phyloP scores from a whole-genome alignment of 1,139 yeast genomes.

The Zygoascus meyerae region DNA sequence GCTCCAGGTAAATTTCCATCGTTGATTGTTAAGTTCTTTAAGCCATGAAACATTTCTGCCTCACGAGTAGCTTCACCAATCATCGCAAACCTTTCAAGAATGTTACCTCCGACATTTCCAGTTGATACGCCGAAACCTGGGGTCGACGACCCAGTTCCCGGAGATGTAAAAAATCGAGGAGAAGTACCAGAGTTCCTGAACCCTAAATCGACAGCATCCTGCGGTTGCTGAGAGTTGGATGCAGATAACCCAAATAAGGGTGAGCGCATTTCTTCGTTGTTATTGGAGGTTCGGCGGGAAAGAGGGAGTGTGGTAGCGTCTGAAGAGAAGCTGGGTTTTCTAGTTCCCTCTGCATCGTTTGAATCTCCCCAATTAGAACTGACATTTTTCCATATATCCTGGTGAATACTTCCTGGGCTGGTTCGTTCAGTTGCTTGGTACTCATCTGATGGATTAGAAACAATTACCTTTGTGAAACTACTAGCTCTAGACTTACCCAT shows the following conservation, averaged over 20 bases:
- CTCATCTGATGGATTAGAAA: neutral
- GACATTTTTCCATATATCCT: slow-evolving; percentile 9
- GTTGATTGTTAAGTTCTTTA: slow-evolving; percentile 12
- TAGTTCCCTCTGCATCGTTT: neutral
- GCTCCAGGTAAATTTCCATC: slow-evolving; percentile 2
- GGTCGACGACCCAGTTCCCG: neutral
- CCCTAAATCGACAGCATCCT: neutral
- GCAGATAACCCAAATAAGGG: slow-evolving; percentile 6
- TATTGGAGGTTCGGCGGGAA: slow-evolving; percentile 5
- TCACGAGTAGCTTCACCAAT: slow-evolving; percentile 79
- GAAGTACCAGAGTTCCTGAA: slow-evolving; percentile 1
- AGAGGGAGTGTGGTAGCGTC: neutral
- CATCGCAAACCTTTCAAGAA: slow-evolving; percentile 50
- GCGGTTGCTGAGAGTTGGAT: neutral
- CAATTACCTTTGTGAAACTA: too few relatives aligned
- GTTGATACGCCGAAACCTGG: neutral
- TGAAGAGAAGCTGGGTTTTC: slow-evolving; percentile 4
- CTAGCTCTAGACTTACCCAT: slow-evolving; percentile 5
- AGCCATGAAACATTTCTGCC: slow-evolving; percentile 45
- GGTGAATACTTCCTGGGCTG: slow-evolving; percentile 8
- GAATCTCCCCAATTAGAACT: neutral
- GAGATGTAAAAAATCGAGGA: slow-evolving; percentile 3
- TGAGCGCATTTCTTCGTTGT: slow-evolving; percentile 3
- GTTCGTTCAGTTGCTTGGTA: neutral
- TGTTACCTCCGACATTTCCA: slow-evolving; percentile 3